A percentile compares a stretch with the other conserved stretches of the same genome.
Conservation (phyloP, 805 yeast genomes). For the Sporopachydermia quercuum region DNA sequence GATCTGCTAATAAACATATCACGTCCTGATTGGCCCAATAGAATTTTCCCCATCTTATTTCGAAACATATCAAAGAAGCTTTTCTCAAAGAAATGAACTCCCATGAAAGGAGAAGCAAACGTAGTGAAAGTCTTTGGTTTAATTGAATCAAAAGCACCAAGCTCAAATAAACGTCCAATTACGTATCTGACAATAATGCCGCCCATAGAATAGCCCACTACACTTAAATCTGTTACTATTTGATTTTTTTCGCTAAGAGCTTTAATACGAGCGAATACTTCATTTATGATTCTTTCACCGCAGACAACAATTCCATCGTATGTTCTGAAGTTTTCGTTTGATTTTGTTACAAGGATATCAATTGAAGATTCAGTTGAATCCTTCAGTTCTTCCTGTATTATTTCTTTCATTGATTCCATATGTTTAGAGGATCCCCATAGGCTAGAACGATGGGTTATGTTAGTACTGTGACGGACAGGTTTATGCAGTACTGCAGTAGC, state of each 20-base stretch:
- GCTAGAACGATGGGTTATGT: slow-evolving; percentile 14
- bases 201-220: slow-evolving; percentile 85
- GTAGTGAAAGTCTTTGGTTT: slow-evolving; percentile 51
- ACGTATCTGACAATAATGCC: slow-evolving; percentile 71
- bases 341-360: slow-evolving; percentile 24
- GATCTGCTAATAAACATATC: slow-evolving; percentile 52
- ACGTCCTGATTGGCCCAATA: slow-evolving; percentile 54
- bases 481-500: neutral
- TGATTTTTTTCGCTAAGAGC: slow-evolving; percentile 27
- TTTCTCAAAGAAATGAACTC: slow-evolving; percentile 35
- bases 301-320: slow-evolving; percentile 73
- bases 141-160: slow-evolving; percentile 37
- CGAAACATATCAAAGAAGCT: slow-evolving; percentile 20
- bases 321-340: slow-evolving; percentile 59
- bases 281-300: slow-evolving; percentile 56
- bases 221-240: slow-evolving; percentile 44
- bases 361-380: slow-evolving; percentile 26
- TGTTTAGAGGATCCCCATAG: slow-evolving; percentile 58
- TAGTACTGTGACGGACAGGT: too few relatives aligned
- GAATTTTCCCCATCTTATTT: slow-evolving; percentile 36
- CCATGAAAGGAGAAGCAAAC: slow-evolving; percentile 70
- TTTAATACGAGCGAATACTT: slow-evolving; percentile 29
- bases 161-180: slow-evolving; percentile 45
- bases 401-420: slow-evolving; percentile 30
- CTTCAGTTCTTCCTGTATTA: slow-evolving; percentile 23